phyloP scores from a whole-genome alignment of 169 alveolate species.

The Babesia ovis region DNA sequence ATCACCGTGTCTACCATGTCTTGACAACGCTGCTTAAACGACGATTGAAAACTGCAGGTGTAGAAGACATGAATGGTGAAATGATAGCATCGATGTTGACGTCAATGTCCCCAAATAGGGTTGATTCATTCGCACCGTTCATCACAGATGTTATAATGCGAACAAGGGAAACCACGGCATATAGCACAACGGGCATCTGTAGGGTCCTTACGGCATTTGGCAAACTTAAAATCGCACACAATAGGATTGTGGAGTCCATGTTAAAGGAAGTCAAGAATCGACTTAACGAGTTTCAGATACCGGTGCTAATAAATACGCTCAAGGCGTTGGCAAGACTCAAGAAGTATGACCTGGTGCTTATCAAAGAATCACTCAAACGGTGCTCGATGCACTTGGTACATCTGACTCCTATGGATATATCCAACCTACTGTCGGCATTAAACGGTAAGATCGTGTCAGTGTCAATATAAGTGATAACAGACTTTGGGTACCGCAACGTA shows the following conservation, averaged over 20 bases:
- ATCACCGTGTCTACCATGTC: constrained; percentile 45
- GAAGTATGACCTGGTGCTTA: constrained; percentile 30
- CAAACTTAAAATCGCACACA: constrained; percentile 24
- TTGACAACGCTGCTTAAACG: constrained; percentile 53
- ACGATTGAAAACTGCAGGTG: constrained; percentile 4
- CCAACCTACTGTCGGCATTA: constrained; percentile 41
- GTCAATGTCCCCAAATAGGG: constrained; percentile 34
- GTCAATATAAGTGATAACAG: neutral
- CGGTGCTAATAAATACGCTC: constrained; percentile 44
- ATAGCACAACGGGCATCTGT: constrained; percentile 38
- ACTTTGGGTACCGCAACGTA: constrained; percentile 45
- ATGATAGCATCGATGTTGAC: constrained; percentile 51
- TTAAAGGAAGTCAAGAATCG: constrained; percentile 46
- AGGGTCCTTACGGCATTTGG: constrained; percentile 37
- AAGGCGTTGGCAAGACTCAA: constrained; percentile 55
- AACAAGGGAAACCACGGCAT: constrained; percentile 25
- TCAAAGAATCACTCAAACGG: constrained; percentile 40
- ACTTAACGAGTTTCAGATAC: constrained; percentile 46
- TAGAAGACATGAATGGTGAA: constrained; percentile 33
- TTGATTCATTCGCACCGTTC: constrained; percentile 46
- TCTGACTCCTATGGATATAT: constrained; percentile 43
- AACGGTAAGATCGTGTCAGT: constrained; percentile 6
- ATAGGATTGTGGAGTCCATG: constrained; percentile 18
- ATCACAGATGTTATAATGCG: constrained; percentile 40
- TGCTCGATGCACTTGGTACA: constrained; percentile 48